Evolutionary conservation across 805 yeast genomes (phyloP), one percentile per base, ranked within the genome.

Genomic region (Schwanniomyces polymorphus): DNA sequence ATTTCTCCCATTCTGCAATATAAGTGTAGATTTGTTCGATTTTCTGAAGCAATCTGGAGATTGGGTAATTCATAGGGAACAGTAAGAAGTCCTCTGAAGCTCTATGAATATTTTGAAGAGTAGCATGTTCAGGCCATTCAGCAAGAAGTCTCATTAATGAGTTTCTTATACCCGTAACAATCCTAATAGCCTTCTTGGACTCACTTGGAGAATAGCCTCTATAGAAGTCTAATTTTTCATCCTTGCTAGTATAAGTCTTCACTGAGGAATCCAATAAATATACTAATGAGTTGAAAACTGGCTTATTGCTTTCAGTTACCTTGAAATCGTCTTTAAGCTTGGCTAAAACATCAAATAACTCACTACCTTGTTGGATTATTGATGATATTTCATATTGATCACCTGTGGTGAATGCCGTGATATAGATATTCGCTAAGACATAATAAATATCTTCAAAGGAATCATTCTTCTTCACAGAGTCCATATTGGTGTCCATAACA

Each of bases 81-180:
- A 65, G 64, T 47, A 87, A 64, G 49, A 86, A 79, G 60, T 91
- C 98, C 12, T 74, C 66, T 52, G 87, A 79, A 7, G 85, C 81
- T 49, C 85, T 70, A 33, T 71, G 63, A 41, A 92, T 74, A 17
- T 86, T 89, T 47, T 78, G 84, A 43, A 94, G 68, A 0, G 96
- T 90, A 0, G 94, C 94, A 71, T 95, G 97, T 57, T 95, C 99
- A 0, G 98, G 97, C 97, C 97, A 94, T 58, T 84, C 81, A 23
- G 65, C 66, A 10, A 86, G 63, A 10, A 89, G 63, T 4, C 66
- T 68, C 7, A 62, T 52, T 3, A 82, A 81, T 12, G 57, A 54
- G 6, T 47, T 49, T 35, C 60, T 51, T 7, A 72, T 48, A 0
- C 55, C 51, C 1, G 80, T 61, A 3, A 71, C 65, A 0, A 85